These are phyloP conservation scores for Juglanconis oblonga DNA, from an alignment of 2,329 filamentous ascomycete species.

Conservation along the genomic window DNA sequence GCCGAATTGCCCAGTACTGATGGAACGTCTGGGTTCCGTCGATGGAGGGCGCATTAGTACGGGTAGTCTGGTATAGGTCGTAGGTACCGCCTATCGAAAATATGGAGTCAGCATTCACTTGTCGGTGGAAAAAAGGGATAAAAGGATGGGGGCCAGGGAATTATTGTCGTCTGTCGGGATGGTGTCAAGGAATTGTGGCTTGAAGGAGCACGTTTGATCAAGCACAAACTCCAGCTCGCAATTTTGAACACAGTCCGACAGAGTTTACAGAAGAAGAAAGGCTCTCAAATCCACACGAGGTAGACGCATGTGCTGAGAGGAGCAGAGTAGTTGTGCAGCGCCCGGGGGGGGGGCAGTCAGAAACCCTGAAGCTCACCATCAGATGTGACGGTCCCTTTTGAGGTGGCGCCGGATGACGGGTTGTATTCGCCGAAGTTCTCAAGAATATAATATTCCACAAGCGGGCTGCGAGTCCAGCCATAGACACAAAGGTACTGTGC, in stretches of 20 bases:
- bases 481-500: conserved; percentile 27
- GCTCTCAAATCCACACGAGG: too few relatives aligned
- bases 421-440: conserved; percentile 42
- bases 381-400: conserved; percentile 29
- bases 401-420: conserved; percentile 32
- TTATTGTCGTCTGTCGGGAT: too few relatives aligned
- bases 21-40: conserved; percentile 46
- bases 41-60: conserved; percentile 41
- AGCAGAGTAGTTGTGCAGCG: too few relatives aligned
- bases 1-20: conserved; percentile 51
- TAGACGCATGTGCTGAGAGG: too few relatives aligned
- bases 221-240: too few relatives aligned
- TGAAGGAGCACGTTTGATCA: too few relatives aligned
- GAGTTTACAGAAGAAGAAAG: too few relatives aligned
- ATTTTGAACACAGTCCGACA: too few relatives aligned
- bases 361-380: conserved; percentile 24
- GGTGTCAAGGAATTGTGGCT: too few relatives aligned
- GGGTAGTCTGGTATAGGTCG: conserved; percentile 32
- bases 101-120: background rate
- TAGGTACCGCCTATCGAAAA: conserved; percentile 23
- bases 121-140: background rate
- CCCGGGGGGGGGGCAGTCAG: too few relatives aligned
- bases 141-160: background rate
- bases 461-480: conserved; percentile 36
- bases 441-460: conserved; percentile 34